A percentile compares a stretch with the other conserved stretches of the same genome.
Evolutionary conservation across 371 early-diverging fungal genomes (phyloP).

Genomic region (Batrachochytrium dendrobatidis): DNA sequence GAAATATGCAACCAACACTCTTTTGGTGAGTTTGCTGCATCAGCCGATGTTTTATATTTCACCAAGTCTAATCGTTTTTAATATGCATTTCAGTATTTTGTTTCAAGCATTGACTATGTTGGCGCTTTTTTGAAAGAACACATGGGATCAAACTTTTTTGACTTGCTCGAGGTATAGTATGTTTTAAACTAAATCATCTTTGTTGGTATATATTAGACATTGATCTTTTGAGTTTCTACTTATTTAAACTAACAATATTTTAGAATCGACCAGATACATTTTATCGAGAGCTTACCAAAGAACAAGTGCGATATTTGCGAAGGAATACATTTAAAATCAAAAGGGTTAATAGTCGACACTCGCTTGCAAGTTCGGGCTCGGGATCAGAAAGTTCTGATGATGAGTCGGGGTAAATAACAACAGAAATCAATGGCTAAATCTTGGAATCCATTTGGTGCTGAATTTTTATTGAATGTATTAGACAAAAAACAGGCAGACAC

Average conservation of each 20-base stretch:
- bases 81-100: conserved; percentile 24
- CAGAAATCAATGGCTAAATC: neutral
- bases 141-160: conserved; percentile 49
- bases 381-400: conserved; percentile 31
- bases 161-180: conserved; percentile 36
- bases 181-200: neutral
- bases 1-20: conserved; percentile 38
- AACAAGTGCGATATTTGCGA: conserved; percentile 44
- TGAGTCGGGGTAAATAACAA: conserved; percentile 13
- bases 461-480: neutral
- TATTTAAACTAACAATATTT: neutral
- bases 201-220: neutral
- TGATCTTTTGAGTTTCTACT: neutral
- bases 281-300: conserved; percentile 43
- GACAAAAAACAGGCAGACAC: conserved; percentile 3
- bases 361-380: conserved; percentile 20
- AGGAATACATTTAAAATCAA: conserved; percentile 40
- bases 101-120: conserved; percentile 30
- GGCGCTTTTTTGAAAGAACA: conserved; percentile 27
- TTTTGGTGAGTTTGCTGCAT: conserved; percentile 21
- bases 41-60: neutral
- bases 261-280: conserved; percentile 46
- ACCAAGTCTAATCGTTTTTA: conserved; percentile 1
- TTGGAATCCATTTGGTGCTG: neutral
- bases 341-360: conserved; percentile 2